Base-by-base conservation (phyloP, 441 rosid species). In the Hypseocharis bilobata region DNA sequence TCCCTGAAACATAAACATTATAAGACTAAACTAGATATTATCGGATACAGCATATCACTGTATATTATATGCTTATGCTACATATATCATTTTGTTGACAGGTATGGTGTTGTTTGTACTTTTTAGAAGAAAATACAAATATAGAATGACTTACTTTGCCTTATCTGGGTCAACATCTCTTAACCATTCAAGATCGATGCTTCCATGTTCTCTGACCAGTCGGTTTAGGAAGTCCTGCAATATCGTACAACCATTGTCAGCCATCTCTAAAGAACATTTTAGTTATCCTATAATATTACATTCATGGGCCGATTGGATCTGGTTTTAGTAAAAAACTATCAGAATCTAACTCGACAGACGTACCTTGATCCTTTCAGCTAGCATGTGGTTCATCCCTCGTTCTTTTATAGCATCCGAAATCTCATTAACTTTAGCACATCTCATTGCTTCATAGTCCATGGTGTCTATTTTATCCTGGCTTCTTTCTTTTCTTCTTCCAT, bases 291-390 rank as follows among this genome's bases (percentile, higher is more conserved):
- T 30, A 32, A 20, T 57, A 54, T 28, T 38, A 63, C 14, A 32
- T 47, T 65, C 62, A 77, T 63, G 32, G n/a, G 27, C 62, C 62
- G 60, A 34, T 72, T 70, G 28, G 60, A 70, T 69, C 47, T 59
- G 38, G 65, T 68, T 27, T 64, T 65, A 42, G 63, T 65, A 28
- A 65, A 67, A 54, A 67, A 26, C 17, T 52, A 56, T 63, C 26
- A 66, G 52, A 59, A 65, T 59, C 65, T 36, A 70, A 52, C 40
- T 58, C 27, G 60, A 36, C 10, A 44, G 30, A 51, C 51, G 30
- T 82, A 85, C 99, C 96, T 94, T 77, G 36, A 91, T 94, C 64
- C 99, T 77, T 70, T 77, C 90, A n/a, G 98, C 98, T 70, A 94
- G 78, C 92, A 91, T 79, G 74, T 89, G 83, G 79, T 91, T 92